Percentiles rank a stretch among this genome's conserved stretches.
phyloP scores from a whole-genome alignment of 2,329 filamentous ascomycete species.

The Trichoderma sp. region DNA sequence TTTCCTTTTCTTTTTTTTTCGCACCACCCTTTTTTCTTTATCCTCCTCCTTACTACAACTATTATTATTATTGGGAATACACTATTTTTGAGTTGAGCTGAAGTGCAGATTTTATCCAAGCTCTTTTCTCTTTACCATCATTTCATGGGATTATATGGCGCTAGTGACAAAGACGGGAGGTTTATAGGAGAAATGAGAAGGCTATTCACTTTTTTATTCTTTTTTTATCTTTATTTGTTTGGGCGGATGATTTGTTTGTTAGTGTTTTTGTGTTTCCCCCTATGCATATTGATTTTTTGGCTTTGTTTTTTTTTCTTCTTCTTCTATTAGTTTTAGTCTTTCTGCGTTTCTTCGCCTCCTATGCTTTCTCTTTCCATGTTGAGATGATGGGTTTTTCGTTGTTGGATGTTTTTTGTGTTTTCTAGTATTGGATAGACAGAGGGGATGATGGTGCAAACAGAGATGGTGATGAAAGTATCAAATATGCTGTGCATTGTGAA shows the following conservation, averaged over 20 bases:
- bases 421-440: slow-evolving; percentile 23
- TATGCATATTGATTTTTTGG: not conserved
- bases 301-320: slow-evolving; percentile 17
- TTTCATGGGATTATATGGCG: slow-evolving; percentile 32
- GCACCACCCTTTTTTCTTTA: not conserved
- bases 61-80: slow-evolving; percentile 24
- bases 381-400: not conserved
- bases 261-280: not conserved
- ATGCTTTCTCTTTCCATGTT: slow-evolving; percentile 7
- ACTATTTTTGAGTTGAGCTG: not conserved
- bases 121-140: slow-evolving; percentile 22
- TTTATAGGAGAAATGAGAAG: slow-evolving; percentile 17
- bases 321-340: slow-evolving; percentile 5
- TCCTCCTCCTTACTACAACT: not conserved
- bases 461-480: slow-evolving; percentile 6
- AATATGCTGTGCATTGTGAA: not conserved
- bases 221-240: not conserved
- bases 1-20: not conserved
- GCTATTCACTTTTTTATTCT: not conserved
- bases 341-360: not conserved
- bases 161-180: slow-evolving; percentile 30
- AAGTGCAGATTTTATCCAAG: not conserved
- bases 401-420: slow-evolving; percentile 19
- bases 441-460: slow-evolving; percentile 21
- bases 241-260: not conserved